Evolutionary conservation across 257 asterid genomes (phyloP).

Genomic region (Pogostemon cablin): DNA sequence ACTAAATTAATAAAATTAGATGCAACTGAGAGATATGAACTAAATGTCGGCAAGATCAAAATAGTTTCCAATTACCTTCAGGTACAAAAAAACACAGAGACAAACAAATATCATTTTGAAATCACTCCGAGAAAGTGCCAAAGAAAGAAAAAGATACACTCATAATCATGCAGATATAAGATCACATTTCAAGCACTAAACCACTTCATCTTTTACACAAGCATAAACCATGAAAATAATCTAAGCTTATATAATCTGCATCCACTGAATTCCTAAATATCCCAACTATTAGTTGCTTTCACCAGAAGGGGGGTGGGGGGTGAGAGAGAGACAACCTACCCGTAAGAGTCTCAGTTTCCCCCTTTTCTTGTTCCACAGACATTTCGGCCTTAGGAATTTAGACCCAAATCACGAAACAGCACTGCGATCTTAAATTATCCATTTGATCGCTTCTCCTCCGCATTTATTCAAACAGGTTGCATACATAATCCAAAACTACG

Average conservation of each 20-base stretch:
- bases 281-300: constrained; percentile 1
- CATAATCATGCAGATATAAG: too few species aligned
- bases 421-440: constrained; percentile 30
- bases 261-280: constrained; percentile 8
- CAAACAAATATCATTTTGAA: background rate
- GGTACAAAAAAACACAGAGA: background rate
- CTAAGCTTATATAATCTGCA: constrained; percentile 18
- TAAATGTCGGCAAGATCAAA: constrained; percentile 1
- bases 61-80: background rate
- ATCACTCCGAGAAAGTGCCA: too few species aligned
- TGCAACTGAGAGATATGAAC: constrained; percentile 6
- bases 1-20: background rate
- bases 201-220: background rate
- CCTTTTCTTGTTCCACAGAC: constrained; percentile 39
- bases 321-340: constrained; percentile 19
- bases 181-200: background rate
- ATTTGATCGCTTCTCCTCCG: constrained; percentile 34
- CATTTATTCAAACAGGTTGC: constrained; percentile 30
- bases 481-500: constrained; percentile 2
- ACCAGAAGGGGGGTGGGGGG: background rate
- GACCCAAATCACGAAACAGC: constrained; percentile 30
- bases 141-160: too few species aligned
- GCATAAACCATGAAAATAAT: constrained; percentile 1
- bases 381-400: constrained; percentile 36
- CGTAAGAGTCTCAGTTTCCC: constrained; percentile 31